phyloP scores from a whole-genome alignment of 2,329 filamentous ascomycete genomes.

The Rhinocladiella mackenziei region DNA sequence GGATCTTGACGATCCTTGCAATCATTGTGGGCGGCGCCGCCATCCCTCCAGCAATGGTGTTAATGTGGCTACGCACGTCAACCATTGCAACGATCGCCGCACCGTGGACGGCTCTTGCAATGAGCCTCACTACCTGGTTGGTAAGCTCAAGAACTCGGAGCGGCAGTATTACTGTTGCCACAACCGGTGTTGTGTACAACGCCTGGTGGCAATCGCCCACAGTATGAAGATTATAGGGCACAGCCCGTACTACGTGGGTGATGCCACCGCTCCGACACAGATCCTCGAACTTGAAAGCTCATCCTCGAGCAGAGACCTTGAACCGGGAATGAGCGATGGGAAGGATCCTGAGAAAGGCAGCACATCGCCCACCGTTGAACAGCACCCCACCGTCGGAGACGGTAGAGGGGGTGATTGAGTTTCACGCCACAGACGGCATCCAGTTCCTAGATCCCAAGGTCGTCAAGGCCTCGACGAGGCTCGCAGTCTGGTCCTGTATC shows the following conservation, averaged over 20 bases:
- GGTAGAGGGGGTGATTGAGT: constrained; percentile 4
- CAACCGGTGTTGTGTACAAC: constrained; percentile 64
- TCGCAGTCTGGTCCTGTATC: constrained; percentile 74
- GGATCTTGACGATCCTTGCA: constrained; percentile 58
- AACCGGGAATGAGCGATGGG: not conserved
- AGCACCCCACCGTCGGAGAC: not conserved
- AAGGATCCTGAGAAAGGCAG: not conserved
- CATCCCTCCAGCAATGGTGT: constrained; percentile 74
- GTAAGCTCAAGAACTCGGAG: constrained; percentile 68
- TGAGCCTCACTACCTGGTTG: constrained; percentile 70
- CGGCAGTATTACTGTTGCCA: constrained; percentile 63
- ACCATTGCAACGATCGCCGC: constrained; percentile 67
- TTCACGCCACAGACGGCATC: constrained; percentile 48
- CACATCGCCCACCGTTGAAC: not conserved
- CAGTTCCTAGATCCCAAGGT: constrained; percentile 48
- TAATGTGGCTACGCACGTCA: constrained; percentile 77
- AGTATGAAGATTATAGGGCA: constrained; percentile 5
- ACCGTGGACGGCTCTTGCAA: constrained; percentile 64
- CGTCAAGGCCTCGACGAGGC: constrained; percentile 68
- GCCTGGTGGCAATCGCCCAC: constrained; percentile 65
- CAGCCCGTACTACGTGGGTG: not conserved
- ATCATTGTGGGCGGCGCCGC: constrained; percentile 80
- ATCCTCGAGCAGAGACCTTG: not conserved
- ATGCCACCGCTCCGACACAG: constrained; percentile 43
- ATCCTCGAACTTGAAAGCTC: not conserved